Evolutionary conservation across 805 yeast genomes (phyloP).

Genomic region (Candida caryicola): DNA sequence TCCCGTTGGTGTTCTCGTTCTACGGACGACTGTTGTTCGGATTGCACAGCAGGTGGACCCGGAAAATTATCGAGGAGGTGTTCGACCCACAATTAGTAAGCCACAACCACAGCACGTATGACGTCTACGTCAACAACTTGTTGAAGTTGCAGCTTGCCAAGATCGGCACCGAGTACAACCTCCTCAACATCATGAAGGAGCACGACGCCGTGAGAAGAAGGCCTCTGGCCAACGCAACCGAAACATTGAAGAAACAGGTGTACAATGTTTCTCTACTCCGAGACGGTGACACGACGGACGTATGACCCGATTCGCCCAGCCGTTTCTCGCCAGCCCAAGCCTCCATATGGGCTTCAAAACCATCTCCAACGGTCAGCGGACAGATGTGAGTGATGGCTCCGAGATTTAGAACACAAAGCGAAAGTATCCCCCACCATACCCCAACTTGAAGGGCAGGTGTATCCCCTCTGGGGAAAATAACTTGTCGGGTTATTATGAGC

Average conservation of each 20-base stretch:
- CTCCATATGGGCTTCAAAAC: too few species aligned
- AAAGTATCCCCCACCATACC: too few species aligned
- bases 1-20: constrained; percentile 23
- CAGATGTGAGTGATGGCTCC: too few species aligned
- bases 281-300: too few species aligned
- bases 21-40: constrained; percentile 20
- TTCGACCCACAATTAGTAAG: constrained; percentile 6
- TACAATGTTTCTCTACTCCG: too few species aligned
- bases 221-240: not conserved
- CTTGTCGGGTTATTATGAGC: too few species aligned
- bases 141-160: constrained; percentile 9
- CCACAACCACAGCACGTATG: not conserved
- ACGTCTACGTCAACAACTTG: constrained; percentile 5
- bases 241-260: not conserved
- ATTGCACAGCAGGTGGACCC: constrained; percentile 15
- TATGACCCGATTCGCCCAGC: too few species aligned
- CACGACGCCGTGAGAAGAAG: not conserved
- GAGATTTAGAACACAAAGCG: too few species aligned
- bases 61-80: constrained; percentile 7
- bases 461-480: too few species aligned
- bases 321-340: too few species aligned
- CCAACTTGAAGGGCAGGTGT: too few species aligned
- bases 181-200: constrained; percentile 8
- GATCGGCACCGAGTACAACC: constrained; percentile 9
- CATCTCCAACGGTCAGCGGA: too few species aligned